A percentile compares a stretch with the other conserved stretches of the same genome.
These are phyloP conservation scores for Termitomyces sp. DNA, from an alignment of 768 basidiomycete genomes.

Conservation along the genomic window DNA sequence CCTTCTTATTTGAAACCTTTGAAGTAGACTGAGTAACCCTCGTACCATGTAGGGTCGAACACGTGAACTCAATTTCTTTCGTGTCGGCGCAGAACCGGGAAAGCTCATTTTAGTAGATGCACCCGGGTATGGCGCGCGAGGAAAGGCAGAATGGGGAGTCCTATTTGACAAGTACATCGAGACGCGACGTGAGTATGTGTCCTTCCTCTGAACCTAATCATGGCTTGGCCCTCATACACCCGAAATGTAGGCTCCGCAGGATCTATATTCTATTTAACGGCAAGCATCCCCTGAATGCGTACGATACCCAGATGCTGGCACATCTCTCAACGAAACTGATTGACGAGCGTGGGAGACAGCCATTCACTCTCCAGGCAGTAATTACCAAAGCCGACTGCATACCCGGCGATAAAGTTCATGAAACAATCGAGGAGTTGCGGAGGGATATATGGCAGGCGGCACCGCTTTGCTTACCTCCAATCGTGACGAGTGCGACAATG, in stretches of 20 bases:
- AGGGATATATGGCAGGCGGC: conserved; percentile 47
- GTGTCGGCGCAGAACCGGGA: conserved; percentile 55
- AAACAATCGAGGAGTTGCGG: conserved; percentile 36
- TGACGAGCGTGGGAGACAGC: conserved; percentile 29
- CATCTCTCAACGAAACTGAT: conserved; percentile 41
- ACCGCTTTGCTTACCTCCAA: conserved; percentile 62
- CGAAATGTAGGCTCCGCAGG: conserved; percentile 49
- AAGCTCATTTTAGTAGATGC: conserved; percentile 70
- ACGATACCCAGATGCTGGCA: conserved; percentile 58
- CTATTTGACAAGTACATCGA: conserved; percentile 62
- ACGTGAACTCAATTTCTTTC: conserved; percentile 64
- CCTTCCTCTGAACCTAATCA: background rate
- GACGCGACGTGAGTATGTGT: conserved; percentile 54
- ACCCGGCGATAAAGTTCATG: conserved; percentile 24
- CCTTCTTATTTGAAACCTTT: background rate
- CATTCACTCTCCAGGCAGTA: conserved; percentile 64
- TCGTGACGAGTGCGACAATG: conserved; percentile 52
- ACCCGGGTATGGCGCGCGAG: conserved; percentile 75
- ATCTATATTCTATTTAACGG: conserved; percentile 70
- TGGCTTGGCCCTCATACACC: background rate
- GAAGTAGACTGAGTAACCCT: background rate
- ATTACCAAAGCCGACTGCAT: conserved; percentile 69
- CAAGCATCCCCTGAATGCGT: conserved; percentile 52
- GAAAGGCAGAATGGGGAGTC: conserved; percentile 70
- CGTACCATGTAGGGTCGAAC: conserved; percentile 57